Percentiles rank a stretch among this genome's conserved stretches.
These are phyloP conservation scores for Pelargonium fulgidum DNA, from an alignment of 441 rosid species.

Conservation along the genomic window DNA sequence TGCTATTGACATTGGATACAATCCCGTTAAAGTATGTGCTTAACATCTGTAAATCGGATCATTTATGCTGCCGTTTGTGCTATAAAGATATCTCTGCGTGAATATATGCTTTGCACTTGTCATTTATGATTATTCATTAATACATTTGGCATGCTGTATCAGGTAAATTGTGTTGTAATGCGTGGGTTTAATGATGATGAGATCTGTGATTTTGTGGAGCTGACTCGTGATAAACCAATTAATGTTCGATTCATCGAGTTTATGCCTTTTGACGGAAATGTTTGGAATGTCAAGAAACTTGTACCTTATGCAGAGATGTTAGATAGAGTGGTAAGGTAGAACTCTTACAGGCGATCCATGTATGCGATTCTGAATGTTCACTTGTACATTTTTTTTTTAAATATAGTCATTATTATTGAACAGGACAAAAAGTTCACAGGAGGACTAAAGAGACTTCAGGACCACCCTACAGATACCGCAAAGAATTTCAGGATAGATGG, in stretches of 20 bases:
- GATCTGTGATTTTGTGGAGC: slow-evolving; percentile 80
- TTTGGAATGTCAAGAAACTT: slow-evolving; percentile 87
- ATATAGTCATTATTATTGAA: slow-evolving; percentile 20
- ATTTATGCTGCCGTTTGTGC: too few species aligned
- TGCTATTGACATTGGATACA: slow-evolving; percentile 67
- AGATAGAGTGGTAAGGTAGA: slow-evolving; percentile 93
- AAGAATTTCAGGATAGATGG: slow-evolving; percentile 83
- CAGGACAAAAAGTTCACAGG: slow-evolving; percentile 52
- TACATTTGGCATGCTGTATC: slow-evolving; percentile 2
- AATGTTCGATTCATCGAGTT: slow-evolving; percentile 89
- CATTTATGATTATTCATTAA: background rate
- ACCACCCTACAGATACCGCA: slow-evolving; percentile 81
- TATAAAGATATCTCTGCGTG: too few species aligned
- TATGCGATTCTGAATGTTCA: slow-evolving; percentile 8
- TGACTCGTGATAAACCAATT: slow-evolving; percentile 69
- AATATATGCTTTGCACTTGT: background rate
- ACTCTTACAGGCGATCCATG: slow-evolving; percentile 26
- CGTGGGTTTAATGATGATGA: slow-evolving; percentile 91
- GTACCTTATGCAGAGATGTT: slow-evolving; percentile 70
- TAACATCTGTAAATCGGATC: too few species aligned
- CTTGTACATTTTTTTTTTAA: slow-evolving; percentile 14
- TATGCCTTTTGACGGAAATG: slow-evolving; percentile 97
- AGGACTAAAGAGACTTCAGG: slow-evolving; percentile 51
- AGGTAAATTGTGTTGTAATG: slow-evolving; percentile 93
- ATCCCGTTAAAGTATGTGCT: slow-evolving; percentile 78